A percentile compares a stretch with the other conserved stretches of the same genome.
phyloP scores from a whole-genome alignment of 148 eudicot genomes.

The Drosera capensis region DNA sequence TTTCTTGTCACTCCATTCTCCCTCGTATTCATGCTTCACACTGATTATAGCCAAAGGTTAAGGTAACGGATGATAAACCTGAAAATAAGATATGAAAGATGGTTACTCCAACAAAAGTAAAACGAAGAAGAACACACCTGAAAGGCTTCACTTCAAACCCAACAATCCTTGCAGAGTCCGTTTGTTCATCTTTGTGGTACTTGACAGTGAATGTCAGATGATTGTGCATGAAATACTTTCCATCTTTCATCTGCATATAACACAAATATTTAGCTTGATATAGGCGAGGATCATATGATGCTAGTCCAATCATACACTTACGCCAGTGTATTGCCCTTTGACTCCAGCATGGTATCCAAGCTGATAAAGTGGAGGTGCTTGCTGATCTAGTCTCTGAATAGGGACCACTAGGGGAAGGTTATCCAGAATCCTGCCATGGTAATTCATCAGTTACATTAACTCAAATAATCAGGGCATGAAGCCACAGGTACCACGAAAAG shows the following conservation, averaged over 20 bases:
- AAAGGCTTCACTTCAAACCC: constrained; percentile 41
- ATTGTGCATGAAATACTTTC: constrained; percentile 35
- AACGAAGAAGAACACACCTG: constrained; percentile 20
- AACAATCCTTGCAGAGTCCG: constrained; percentile 36
- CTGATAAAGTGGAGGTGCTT: constrained; percentile 25
- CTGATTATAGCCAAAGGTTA: constrained; percentile 4
- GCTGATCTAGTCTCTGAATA: constrained; percentile 25
- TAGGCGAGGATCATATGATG: neutral
- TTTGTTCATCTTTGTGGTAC: constrained; percentile 33
- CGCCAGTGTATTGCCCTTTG: constrained; percentile 30
- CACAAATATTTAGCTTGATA: neutral
- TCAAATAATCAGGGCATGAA: no score
- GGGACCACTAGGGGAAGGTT: constrained; percentile 41
- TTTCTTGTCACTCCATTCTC: constrained; percentile 24
- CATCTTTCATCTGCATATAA: constrained; percentile 26
- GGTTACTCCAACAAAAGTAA: no score
- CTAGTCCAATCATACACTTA: constrained; percentile 17
- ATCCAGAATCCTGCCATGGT: constrained; percentile 34
- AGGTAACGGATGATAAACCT: neutral
- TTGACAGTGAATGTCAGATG: constrained; percentile 38
- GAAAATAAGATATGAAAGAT: neutral
- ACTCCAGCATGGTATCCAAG: constrained; percentile 43
- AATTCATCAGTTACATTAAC: no score
- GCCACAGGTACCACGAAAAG: no score
- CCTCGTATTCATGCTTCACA: constrained; percentile 39